Evolutionary conservation across 345 rosid genomes (phyloP), one percentile per base, ranked within the genome.

Genomic region (Rhizophora apiculata): DNA sequence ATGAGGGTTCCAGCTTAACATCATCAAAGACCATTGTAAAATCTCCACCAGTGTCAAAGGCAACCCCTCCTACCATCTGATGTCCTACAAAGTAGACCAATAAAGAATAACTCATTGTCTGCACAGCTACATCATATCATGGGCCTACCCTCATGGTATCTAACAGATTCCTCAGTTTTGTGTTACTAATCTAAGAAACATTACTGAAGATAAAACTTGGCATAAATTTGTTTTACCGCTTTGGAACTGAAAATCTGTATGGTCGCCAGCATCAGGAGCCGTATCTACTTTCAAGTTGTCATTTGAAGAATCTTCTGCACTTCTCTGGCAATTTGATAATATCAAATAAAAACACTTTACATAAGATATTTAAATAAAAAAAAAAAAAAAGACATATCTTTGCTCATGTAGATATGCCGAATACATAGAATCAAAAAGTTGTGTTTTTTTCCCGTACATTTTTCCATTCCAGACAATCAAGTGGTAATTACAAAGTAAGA

Each of bases 11-110:
- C 61, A 76, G 26, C 15, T 74, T 78, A 34, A 62, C 61, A 64
- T 65, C 66, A 34, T 69, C 43, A 34, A 64, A 39, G 20, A 8
- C 60, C 49, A 63, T 9, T 11, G 51, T 21, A 63, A 48, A 63
- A 57, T 53, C 56, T 36, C 59, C 75, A 3, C 61, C 18, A 43
- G 49, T 13, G 19, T 43, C 49, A 15, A 43, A 43, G 19, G 1
- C 49, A 43, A 18, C 18, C 5, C 62, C 58, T 64, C 73, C 77
- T 68, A 51, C 59, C 72, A 71, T 78, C 75, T 73, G 84, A 74
- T 74, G 61, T 54, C 82, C 93, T 88, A 68, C 57, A 65, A 31
- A 60, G 61, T 16, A 59, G 29, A 64, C 27, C 61, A 76, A 77
- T 32, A 30, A 75, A 72, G 27, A 58, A 29, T 49, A 64, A 74